Evolutionary conservation across 345 rosid genomes (phyloP), one percentile per base, ranked within the genome.

Genomic region (Rhizophora apiculata): DNA sequence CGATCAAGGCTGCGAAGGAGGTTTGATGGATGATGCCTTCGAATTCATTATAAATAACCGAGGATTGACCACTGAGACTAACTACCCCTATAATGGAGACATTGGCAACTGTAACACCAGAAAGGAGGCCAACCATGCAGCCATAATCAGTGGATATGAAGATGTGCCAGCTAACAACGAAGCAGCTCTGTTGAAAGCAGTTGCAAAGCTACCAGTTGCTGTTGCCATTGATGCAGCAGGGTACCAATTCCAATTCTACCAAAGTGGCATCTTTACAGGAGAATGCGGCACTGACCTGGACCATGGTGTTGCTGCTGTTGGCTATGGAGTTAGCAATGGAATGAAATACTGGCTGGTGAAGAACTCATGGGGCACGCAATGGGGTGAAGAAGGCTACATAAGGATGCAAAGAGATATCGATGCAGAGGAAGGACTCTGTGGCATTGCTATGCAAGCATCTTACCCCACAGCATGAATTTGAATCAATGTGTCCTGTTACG

Each of bases 11-110:
- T 80, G 83, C 60, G 19, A 63, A 3, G 83, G 83, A 3, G 81
- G 81, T 24, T 70, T 69, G 6, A 24, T 76, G 81, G 83, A 80
- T 36, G 66, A 76, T 32, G 81, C 76, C 6, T 80, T 73, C 74
- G 31, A 73, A 36, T 80, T 76, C 70, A 72, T 80, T 0, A 76
- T 70, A 1, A 36, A 34, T 3, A 73, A 80, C 73, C 26, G 60
- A 16, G 83, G 83, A 6, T 37, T 80, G 6, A 3, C 72, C n/a
- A 67, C 80, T 7, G 83, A 80, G 32, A 20, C 68, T 2, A 76
- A 76, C 13, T 79, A 76, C 51, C 80, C 80, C 3, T 76, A 80
- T 52, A 37, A 34, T 18, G 70, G 52, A 26, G 11, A 21, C 15
- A 67, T 65, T 36, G 73, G 72, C 60, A 62, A 59, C 30, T 76